phyloP scores from a whole-genome alignment of 257 asterid genomes.

The Mitragyna speciosa region DNA sequence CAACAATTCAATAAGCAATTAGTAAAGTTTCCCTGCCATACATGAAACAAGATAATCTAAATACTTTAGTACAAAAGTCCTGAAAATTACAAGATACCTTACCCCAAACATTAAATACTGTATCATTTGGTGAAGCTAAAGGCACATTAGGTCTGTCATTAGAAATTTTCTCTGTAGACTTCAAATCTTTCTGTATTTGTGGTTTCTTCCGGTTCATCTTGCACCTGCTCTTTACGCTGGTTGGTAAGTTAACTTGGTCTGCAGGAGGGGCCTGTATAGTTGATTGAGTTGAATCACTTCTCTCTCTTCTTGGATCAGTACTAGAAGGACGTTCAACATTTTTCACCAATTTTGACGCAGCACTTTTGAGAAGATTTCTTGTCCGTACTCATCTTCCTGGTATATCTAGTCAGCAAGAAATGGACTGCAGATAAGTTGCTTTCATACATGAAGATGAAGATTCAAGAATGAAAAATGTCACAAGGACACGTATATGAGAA shows the following conservation, averaged over 20 bases:
- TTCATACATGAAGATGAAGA: not conserved
- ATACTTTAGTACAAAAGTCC: slow-evolving; percentile 4
- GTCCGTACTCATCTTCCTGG: slow-evolving; percentile 51
- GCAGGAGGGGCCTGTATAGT: slow-evolving; percentile 47
- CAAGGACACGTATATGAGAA: not conserved
- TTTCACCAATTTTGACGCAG: slow-evolving; percentile 57
- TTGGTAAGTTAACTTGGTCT: slow-evolving; percentile 57
- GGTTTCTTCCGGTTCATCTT: slow-evolving; percentile 55
- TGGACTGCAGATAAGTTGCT: not conserved
- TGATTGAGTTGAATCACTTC: slow-evolving; percentile 84
- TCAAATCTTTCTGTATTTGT: slow-evolving; percentile 49
- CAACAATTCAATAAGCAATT: slow-evolving; percentile 59
- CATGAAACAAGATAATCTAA: slow-evolving; percentile 12
- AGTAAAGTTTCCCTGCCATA: slow-evolving; percentile 55
- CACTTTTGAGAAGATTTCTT: slow-evolving; percentile 58
- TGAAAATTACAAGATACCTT: not conserved
- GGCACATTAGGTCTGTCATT: slow-evolving; percentile 42
- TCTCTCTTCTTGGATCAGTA: slow-evolving; percentile 65
- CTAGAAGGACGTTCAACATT: slow-evolving; percentile 57
- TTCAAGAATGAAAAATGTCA: not conserved
- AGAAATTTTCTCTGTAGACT: slow-evolving; percentile 46
- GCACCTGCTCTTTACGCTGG: slow-evolving; percentile 71
- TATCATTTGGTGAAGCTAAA: slow-evolving; percentile 43
- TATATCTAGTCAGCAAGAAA: slow-evolving; percentile 58
- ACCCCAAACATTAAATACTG: slow-evolving; percentile 49